Evolutionary conservation across 129 eudicot species (phyloP).

Genomic region (Pulicaria dysenterica): DNA sequence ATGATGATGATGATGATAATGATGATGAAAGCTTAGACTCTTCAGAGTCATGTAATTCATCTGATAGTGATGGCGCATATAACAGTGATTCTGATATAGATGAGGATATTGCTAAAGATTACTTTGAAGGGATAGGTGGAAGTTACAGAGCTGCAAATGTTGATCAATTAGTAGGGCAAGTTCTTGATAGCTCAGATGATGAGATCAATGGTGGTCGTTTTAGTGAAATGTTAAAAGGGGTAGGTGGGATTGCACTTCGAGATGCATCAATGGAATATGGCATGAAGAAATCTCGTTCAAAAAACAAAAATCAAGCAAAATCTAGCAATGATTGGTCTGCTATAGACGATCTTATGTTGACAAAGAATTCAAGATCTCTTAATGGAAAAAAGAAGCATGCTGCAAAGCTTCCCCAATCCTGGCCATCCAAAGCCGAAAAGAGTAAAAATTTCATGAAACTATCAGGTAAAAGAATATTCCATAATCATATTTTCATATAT

Average conservation of each 20-base stretch:
- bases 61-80: conserved; percentile 69
- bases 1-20: conserved; percentile 13
- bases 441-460: conserved; percentile 52
- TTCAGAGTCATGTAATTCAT: conserved; percentile 55
- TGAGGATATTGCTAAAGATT: conserved; percentile 83
- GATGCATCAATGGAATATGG: conserved; percentile 92
- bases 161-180: conserved; percentile 54
- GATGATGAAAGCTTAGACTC: conserved; percentile 57
- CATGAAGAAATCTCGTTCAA: conserved; percentile 43
- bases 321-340: conserved; percentile 44
- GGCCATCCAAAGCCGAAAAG: conserved; percentile 77
- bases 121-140: conserved; percentile 91
- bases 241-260: conserved; percentile 81
- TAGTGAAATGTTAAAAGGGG: conserved; percentile 54
- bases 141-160: conserved; percentile 50
- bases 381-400: conserved; percentile 73
- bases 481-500: neutral
- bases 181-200: conserved; percentile 46
- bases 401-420: conserved; percentile 63
- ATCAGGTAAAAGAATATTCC: conserved; percentile 54
- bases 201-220: conserved; percentile 40
- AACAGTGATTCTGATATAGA: conserved; percentile 69
- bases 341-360: conserved; percentile 63
- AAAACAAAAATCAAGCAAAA: conserved; percentile 45
- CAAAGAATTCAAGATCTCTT: conserved; percentile 71